These are phyloP conservation scores for Gossypium anomalum DNA, from an alignment of 345 rosid genomes.

Conservation along the genomic window DNA sequence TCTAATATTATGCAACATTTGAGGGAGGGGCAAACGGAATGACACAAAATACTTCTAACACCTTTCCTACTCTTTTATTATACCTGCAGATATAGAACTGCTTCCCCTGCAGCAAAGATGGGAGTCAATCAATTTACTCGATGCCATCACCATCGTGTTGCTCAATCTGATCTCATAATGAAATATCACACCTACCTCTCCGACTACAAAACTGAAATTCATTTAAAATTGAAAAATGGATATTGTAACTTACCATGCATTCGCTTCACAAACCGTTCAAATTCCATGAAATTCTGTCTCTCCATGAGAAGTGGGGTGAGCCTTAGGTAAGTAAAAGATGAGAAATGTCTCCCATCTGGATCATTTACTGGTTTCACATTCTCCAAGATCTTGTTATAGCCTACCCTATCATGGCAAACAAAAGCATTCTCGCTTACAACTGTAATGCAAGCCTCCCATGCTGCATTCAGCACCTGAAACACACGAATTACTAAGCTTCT, in stretches of 20 bases:
- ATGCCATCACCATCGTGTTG: background rate
- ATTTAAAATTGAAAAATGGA: background rate
- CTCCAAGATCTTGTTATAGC: constrained; percentile 71
- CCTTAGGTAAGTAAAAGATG: constrained; percentile 74
- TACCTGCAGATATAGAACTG: background rate
- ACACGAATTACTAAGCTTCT: background rate
- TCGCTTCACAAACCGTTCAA: constrained; percentile 73
- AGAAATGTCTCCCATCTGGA: constrained; percentile 77
- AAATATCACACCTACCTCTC: background rate
- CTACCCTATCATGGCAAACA: constrained; percentile 68
- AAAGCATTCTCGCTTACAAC: constrained; percentile 65
- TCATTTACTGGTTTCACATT: constrained; percentile 63
- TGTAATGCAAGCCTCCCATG: constrained; percentile 68
- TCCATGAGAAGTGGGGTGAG: constrained; percentile 72
- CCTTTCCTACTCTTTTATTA: background rate
- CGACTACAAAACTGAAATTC: too few relatives aligned
- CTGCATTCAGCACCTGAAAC: constrained; percentile 81
- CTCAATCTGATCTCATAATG: background rate
- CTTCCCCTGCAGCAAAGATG: background rate
- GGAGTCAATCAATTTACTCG: background rate
- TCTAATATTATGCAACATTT: background rate
- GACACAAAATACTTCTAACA: background rate
- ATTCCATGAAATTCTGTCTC: constrained; percentile 67
- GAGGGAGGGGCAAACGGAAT: background rate
- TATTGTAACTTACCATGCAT: constrained; percentile 61